Conservation (phyloP, 352 stramenopile species). For the Globisporangium megalacanthum region DNA sequence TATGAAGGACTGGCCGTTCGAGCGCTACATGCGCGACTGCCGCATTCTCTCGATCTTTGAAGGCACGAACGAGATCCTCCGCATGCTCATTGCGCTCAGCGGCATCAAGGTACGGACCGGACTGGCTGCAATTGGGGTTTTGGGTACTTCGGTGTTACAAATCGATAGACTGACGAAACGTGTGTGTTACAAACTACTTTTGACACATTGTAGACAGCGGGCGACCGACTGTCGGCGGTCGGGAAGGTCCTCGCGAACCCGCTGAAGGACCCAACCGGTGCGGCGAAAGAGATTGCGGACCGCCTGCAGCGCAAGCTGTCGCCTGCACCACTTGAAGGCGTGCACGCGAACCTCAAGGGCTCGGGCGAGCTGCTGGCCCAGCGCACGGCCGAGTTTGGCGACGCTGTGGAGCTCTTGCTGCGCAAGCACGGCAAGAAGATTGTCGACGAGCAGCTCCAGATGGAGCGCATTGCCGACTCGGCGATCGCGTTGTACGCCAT, state of each 20-base stretch:
- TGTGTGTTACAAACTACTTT: neutral
- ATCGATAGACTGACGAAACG: constrained; percentile 6
- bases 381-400: constrained; percentile 70
- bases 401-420: constrained; percentile 69
- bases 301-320: constrained; percentile 81
- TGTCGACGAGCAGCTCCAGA: constrained; percentile 82
- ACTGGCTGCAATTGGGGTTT: neutral
- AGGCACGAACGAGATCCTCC: constrained; percentile 90
- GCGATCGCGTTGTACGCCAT: constrained; percentile 81
- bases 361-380: constrained; percentile 56
- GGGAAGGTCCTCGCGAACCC: constrained; percentile 81
- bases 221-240: constrained; percentile 68
- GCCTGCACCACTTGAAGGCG: constrained; percentile 53
- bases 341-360: constrained; percentile 59
- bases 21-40: constrained; percentile 89
- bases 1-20: constrained; percentile 91
- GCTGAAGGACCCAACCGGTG: constrained; percentile 60
- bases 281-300: constrained; percentile 72
- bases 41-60: constrained; percentile 91
- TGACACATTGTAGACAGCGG: constrained; percentile 44
- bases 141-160: neutral
- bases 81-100: constrained; percentile 89
- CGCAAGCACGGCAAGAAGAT: constrained; percentile 88
- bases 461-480: constrained; percentile 82
- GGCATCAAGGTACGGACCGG: constrained; percentile 53